Evolutionary conservation across 1,139 yeast species (phyloP).

Genomic region (Kodamaea suecica): DNA sequence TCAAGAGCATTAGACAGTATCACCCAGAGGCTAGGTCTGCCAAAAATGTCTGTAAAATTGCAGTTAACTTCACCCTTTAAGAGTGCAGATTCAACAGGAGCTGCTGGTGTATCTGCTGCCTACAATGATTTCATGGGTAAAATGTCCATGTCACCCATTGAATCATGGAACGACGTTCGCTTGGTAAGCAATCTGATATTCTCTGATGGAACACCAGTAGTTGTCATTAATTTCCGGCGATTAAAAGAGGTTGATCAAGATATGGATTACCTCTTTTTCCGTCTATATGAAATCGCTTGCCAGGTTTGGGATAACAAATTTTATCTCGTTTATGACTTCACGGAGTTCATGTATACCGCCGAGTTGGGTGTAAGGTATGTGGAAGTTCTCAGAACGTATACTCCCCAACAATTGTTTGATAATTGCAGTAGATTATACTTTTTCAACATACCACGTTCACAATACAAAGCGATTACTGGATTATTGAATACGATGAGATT

Average conservation of each 20-base stretch:
- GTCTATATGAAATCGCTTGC: constrained; percentile 63
- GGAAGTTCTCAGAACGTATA: constrained; percentile 35
- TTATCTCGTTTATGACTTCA: constrained; percentile 64
- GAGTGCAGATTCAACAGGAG: constrained; percentile 36
- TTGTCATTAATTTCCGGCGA: constrained; percentile 52
- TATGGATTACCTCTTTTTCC: constrained; percentile 55
- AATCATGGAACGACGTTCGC: constrained; percentile 39
- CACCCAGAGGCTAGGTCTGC: constrained; percentile 36
- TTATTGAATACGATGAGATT: constrained; percentile 20
- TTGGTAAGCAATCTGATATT: constrained; percentile 64
- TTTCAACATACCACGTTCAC: constrained; percentile 56
- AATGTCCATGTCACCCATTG: constrained; percentile 55
- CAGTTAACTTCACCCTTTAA: constrained; percentile 53
- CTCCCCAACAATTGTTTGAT: constrained; percentile 47
- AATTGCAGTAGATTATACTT: constrained; percentile 59
- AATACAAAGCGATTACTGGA: constrained; percentile 33
- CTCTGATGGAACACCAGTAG: constrained; percentile 69
- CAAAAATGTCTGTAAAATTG: constrained; percentile 44
- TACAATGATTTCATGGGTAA: constrained; percentile 74
- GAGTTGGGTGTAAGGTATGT: constrained; percentile 29
- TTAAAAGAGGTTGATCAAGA: constrained; percentile 46
- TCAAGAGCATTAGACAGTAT: constrained; percentile 30
- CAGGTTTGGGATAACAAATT: constrained; percentile 74
- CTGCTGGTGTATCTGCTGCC: constrained; percentile 40
- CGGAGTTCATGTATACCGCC: constrained; percentile 48